A percentile compares a stretch with the other conserved stretches of the same genome.
Evolutionary conservation across 2,329 filamentous ascomycete species (phyloP).

Genomic region (Beauveria sp.): DNA sequence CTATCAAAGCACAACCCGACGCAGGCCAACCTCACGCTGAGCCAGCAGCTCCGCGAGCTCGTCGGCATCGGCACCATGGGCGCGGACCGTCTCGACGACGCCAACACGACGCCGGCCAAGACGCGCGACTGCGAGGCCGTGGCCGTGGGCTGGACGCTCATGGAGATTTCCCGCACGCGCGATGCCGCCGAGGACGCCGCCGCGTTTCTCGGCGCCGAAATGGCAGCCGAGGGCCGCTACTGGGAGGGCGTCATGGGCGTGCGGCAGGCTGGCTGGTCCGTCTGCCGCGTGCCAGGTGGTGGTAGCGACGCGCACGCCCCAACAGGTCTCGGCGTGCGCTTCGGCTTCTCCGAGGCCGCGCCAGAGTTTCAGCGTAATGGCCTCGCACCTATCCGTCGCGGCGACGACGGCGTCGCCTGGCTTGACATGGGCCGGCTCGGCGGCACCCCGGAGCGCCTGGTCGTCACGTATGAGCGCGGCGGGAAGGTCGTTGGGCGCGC

Average conservation of each 20-base stretch:
- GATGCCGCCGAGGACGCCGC: conserved; percentile 68
- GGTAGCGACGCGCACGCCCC: conserved; percentile 27
- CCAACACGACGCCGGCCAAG: conserved; percentile 48
- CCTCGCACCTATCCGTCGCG: conserved; percentile 70
- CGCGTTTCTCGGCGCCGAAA: conserved; percentile 65
- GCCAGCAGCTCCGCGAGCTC: conserved; percentile 58
- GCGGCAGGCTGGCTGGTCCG: conserved; percentile 76
- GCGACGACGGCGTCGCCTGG: conserved; percentile 64
- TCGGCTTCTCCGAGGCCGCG: conserved; percentile 73
- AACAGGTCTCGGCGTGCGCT: conserved; percentile 63
- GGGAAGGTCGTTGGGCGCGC: conserved; percentile 53
- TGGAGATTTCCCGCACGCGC: conserved; percentile 67
- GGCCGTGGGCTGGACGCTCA: conserved; percentile 66
- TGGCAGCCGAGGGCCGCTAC: conserved; percentile 73
- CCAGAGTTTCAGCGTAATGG: conserved; percentile 59
- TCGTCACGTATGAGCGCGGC: conserved; percentile 56
- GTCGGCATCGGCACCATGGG: conserved; percentile 70
- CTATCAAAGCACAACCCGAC: conserved; percentile 73
- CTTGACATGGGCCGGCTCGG: conserved; percentile 57
- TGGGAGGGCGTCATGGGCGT: conserved; percentile 82
- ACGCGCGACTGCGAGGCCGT: conserved; percentile 49
- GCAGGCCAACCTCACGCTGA: conserved; percentile 62
- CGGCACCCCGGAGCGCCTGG: conserved; percentile 50
- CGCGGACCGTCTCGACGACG: conserved; percentile 54
- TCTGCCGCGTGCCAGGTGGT: conserved; percentile 65